Base-by-base conservation (phyloP, 108 stramenopile species). In the Cyclotella sp. region DNA sequence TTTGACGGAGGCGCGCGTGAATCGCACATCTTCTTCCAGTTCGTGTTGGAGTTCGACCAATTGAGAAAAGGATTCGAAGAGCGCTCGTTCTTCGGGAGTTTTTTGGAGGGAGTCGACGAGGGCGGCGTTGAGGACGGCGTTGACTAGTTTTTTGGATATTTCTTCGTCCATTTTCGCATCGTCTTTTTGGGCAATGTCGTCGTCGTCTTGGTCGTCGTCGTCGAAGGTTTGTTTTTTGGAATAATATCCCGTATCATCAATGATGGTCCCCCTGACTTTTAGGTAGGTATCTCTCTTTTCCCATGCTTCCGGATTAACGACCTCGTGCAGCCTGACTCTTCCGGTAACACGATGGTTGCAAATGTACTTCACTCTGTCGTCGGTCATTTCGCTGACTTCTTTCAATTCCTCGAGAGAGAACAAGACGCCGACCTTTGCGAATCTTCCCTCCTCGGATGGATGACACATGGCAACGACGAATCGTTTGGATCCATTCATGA, bases 361-460 rank as follows among this genome's bases (percentile, higher is more conserved):
- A 79, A 95, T 91, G 71, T 93, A 95, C 74, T 95, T 95, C 70
- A 95, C 91, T 61, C 85, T 84, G 81, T 95, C 94, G 5, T 63
- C 81, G 16, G 94, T 95, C 72, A 90, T 89, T 65, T 91, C 91
- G 39, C 82, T 84, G 6, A 95, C 94, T 70, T 95, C 94, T 68
- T 93, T 93, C 73, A 95, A 72, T 60, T 95, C 94, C 66, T 93
- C 88, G 44, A 95, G 57, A 55, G 88, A 84, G 73, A 95, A 92
- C 57, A 95, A 58, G 12, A 95, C 91, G 7, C 94, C 94, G 40
- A 84, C 86, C 68, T 89, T 60, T 0, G 94, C 94, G 75, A 95
- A 92, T 64, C 88, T 73, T 29, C 92, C 94, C 57, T 84, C 55
- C 75, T 90, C 88, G 7, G 82, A 75, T 22, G 92, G 91, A 62